Evolutionary conservation across 345 rosid genomes (phyloP).

Genomic region (Salix brachista): DNA sequence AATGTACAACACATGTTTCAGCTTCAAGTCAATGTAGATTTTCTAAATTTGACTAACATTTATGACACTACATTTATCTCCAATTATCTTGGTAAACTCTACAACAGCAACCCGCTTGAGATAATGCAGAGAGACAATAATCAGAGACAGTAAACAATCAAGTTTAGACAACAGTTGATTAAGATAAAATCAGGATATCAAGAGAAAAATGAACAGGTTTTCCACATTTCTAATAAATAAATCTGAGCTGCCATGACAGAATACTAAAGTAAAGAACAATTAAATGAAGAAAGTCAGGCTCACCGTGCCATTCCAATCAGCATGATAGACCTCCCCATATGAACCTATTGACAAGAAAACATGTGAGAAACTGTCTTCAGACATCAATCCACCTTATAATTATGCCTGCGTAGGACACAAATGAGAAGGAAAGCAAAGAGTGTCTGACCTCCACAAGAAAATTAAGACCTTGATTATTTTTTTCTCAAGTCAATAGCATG

Average conservation of each 20-base stretch:
- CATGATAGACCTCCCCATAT: constrained; percentile 96
- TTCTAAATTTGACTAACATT: neutral
- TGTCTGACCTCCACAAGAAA: neutral
- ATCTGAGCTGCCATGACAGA: neutral
- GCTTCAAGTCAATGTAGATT: neutral
- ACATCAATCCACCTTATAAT: neutral
- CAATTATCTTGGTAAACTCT: neutral
- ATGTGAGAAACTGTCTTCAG: neutral
- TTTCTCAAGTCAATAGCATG: neutral
- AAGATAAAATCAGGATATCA: neutral
- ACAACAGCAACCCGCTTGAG: neutral
- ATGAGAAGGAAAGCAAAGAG: neutral
- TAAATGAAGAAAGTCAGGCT: constrained; percentile 28
- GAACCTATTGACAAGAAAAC: constrained; percentile 49
- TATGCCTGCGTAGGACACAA: neutral
- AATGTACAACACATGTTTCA: neutral
- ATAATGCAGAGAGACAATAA: neutral
- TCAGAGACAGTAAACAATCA: neutral
- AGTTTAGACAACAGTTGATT: neutral
- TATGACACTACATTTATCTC: neutral
- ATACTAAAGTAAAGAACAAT: neutral
- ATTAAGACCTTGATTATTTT: neutral
- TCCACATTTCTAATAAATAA: neutral
- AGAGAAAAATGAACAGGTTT: neutral
- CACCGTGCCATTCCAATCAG: constrained; percentile 99